phyloP scores from a whole-genome alignment of 2,329 filamentous ascomycete genomes.

The Colletotrichum spinosum region DNA sequence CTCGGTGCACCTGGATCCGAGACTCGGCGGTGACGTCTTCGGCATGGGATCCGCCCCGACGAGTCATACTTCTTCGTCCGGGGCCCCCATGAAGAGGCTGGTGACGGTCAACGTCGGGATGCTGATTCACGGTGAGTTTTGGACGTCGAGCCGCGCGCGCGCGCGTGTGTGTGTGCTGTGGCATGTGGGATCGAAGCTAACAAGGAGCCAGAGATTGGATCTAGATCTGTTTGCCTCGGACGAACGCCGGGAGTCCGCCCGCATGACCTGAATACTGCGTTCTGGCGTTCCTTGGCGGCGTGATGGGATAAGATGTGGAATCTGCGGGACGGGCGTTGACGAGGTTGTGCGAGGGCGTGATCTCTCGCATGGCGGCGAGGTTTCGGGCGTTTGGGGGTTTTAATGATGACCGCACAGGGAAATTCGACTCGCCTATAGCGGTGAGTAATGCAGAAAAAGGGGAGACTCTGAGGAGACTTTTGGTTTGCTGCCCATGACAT shows the following conservation, averaged over 20 bases:
- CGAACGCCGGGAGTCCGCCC: conserved; percentile 52
- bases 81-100: conserved; percentile 42
- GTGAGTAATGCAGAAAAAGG: too few species aligned
- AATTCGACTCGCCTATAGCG: too few species aligned
- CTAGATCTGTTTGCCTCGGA: conserved; percentile 52
- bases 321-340: background rate
- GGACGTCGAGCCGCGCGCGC: too few species aligned
- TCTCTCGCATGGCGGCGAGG: too few species aligned
- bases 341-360: background rate
- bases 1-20: conserved; percentile 16
- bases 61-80: background rate
- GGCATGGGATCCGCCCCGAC: background rate
- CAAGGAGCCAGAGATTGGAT: conserved; percentile 47
- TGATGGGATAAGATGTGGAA: background rate
- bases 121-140: conserved; percentile 43
- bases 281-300: conserved; percentile 31
- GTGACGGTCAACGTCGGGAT: conserved; percentile 50
- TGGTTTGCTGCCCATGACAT: too few species aligned
- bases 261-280: conserved; percentile 46
- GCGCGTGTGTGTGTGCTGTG: too few species aligned
- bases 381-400: too few species aligned
- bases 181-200: background rate
- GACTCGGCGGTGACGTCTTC: conserved; percentile 11
- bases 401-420: too few species aligned
- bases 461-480: too few species aligned